These are phyloP conservation scores for Rhodotorula sp. DNA, from an alignment of 1,284 basidiomycete species.

Conservation along the genomic window DNA sequence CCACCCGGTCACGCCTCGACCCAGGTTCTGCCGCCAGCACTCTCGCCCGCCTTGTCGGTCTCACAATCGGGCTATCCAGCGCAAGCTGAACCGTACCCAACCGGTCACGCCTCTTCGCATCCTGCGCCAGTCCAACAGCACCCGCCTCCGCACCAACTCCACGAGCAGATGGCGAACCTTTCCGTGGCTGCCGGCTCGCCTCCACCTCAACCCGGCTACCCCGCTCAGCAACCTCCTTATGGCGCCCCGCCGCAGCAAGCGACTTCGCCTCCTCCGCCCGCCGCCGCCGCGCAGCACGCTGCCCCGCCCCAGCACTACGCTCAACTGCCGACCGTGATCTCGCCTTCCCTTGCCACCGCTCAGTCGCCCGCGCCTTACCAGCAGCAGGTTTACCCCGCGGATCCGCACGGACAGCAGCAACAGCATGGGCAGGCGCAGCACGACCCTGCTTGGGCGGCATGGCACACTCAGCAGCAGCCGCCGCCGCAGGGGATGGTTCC, in stretches of 20 bases:
- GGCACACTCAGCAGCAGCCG: constrained; percentile 3
- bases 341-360: neutral
- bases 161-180: constrained; percentile 3
- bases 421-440: neutral
- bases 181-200: neutral
- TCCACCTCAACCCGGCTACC: neutral
- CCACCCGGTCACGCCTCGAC: neutral
- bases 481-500: neutral
- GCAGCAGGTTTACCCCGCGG: neutral
- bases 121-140: neutral
- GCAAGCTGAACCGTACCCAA: constrained; percentile 3
- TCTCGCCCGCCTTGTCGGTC: neutral
- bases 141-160: neutral
- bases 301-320: neutral
- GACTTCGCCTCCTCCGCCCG: neutral
- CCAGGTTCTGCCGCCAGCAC: neutral
- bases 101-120: neutral
- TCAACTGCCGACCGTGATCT: neutral
- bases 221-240: neutral
- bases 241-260: neutral
- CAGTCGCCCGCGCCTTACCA: neutral
- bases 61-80: constrained; percentile 3
- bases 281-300: neutral
- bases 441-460: constrained; percentile 9
- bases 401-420: neutral